phyloP scores from a whole-genome alignment of 352 stramenopile genomes.

The Globisporangium recalcitrans region DNA sequence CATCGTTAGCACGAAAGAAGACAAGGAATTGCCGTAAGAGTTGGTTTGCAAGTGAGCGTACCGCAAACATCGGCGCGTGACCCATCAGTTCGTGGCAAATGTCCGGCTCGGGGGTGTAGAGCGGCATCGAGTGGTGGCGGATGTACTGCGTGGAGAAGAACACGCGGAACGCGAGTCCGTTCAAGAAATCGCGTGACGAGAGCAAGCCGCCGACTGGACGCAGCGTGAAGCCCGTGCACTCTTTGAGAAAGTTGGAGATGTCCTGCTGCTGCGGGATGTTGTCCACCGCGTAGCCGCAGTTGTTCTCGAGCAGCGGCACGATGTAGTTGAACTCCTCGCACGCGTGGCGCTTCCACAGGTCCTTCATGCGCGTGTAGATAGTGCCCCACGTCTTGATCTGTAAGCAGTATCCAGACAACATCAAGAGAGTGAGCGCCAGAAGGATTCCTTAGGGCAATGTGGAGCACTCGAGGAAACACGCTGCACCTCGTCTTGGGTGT shows the following conservation, averaged over 20 bases:
- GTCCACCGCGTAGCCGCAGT: slow-evolving; percentile 92
- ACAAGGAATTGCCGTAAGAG: not conserved
- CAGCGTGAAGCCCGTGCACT: slow-evolving; percentile 90
- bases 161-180: slow-evolving; percentile 95
- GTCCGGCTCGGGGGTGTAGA: slow-evolving; percentile 98
- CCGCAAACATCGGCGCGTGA: slow-evolving; percentile 96
- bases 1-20: not conserved
- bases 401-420: not conserved
- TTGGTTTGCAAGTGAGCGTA: slow-evolving; percentile 16
- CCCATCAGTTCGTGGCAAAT: slow-evolving; percentile 97
- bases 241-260: slow-evolving; percentile 93
- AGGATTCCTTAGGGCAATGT: not conserved
- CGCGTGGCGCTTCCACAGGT: slow-evolving; percentile 91
- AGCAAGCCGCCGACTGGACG: slow-evolving; percentile 93
- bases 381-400: slow-evolving; percentile 84
- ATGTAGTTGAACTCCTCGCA: slow-evolving; percentile 97
- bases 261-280: slow-evolving; percentile 94
- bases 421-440: not conserved
- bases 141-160: slow-evolving; percentile 98
- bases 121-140: slow-evolving; percentile 90
- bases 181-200: slow-evolving; percentile 96
- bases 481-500: slow-evolving; percentile 91
- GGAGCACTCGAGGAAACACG: not conserved
- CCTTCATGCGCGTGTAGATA: slow-evolving; percentile 93
- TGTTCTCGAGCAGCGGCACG: slow-evolving; percentile 89